phyloP scores from a whole-genome alignment of 2,329 filamentous ascomycete genomes.

The Pseudogymnoascus sp. region DNA sequence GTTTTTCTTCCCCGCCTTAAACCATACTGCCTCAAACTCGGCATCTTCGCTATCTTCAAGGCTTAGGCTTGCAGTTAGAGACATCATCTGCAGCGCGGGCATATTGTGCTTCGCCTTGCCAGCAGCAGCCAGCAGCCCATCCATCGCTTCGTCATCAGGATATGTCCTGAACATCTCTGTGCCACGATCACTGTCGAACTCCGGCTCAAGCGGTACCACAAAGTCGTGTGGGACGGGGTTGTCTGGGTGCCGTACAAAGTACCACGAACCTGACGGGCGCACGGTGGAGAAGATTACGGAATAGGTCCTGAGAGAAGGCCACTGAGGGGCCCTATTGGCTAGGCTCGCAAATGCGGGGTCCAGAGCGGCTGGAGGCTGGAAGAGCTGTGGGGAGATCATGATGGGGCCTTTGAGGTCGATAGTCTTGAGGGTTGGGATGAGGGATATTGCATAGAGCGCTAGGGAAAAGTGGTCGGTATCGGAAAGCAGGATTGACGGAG shows the following conservation, averaged over 20 bases:
- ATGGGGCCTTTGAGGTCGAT: conserved; percentile 8
- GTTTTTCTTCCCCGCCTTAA: neutral
- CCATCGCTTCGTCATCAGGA: conserved; percentile 4
- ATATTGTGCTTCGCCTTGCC: conserved; percentile 2
- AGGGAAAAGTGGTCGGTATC: conserved; percentile 6
- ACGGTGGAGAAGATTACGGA: neutral
- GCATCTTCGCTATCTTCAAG: neutral
- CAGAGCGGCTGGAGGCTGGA: neutral
- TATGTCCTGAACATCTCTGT: conserved; percentile 3
- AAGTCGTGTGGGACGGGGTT: neutral
- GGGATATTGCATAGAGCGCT: conserved; percentile 9
- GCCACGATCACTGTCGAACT: neutral
- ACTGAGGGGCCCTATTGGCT: neutral
- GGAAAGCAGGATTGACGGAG: neutral
- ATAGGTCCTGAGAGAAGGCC: conserved; percentile 7
- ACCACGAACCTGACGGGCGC: conserved; percentile 2
- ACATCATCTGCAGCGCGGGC: conserved; percentile 8
- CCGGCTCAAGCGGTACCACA: neutral
- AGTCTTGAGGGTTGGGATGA: conserved; percentile 6
- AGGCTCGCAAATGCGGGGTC: neutral
- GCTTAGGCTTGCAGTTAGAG: neutral
- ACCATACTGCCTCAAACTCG: conserved; percentile 4
- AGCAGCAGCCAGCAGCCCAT: conserved; percentile 5
- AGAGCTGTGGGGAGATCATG: conserved; percentile 10
- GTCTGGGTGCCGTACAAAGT: conserved; percentile 3